Conservation (phyloP, 208 protist species). For the Wallacemonas sp. region DNA sequence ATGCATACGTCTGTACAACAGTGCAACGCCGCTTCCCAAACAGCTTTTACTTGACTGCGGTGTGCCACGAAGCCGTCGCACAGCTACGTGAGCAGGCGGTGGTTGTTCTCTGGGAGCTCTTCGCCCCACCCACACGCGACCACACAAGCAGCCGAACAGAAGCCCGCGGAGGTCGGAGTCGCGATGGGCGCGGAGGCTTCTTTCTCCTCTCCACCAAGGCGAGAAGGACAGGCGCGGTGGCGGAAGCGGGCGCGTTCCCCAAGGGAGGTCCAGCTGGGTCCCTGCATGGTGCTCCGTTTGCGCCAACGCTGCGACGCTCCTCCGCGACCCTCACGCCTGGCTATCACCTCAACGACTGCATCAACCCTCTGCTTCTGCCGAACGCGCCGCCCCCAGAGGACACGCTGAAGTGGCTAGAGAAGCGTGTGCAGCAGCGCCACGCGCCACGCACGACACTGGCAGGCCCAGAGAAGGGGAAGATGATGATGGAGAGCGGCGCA, state of each 20-base stretch:
- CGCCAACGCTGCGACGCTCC: not conserved
- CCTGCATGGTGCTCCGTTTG: not conserved
- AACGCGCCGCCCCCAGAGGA: slow-evolving; percentile 11
- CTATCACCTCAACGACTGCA: slow-evolving; percentile 29
- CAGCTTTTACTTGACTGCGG: slow-evolving; percentile 30
- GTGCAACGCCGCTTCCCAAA: slow-evolving; percentile 20
- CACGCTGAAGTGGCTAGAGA: slow-evolving; percentile 22
- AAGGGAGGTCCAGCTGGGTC: not conserved
- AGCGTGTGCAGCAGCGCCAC: slow-evolving; percentile 8
- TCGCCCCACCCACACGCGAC: not conserved
- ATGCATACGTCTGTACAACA: slow-evolving; percentile 18
- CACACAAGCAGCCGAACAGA: not conserved
- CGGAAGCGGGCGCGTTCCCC: not conserved
- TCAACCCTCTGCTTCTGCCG: slow-evolving; percentile 22
- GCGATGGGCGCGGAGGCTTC: too few species aligned
- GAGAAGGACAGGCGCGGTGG: not conserved
- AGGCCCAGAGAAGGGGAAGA: not conserved
- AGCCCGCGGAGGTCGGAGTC: too few species aligned
- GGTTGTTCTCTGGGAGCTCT: slow-evolving; percentile 15
- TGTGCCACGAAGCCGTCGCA: slow-evolving; percentile 23
- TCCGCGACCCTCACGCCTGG: slow-evolving; percentile 12
- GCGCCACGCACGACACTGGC: not conserved
- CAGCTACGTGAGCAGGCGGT: slow-evolving; percentile 22
- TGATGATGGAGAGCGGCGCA: not conserved
- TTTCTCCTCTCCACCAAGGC: slow-evolving; percentile 3